Conservation (phyloP, 495 filamentous ascomycete genomes). For the Chaetomium fimeti region DNA sequence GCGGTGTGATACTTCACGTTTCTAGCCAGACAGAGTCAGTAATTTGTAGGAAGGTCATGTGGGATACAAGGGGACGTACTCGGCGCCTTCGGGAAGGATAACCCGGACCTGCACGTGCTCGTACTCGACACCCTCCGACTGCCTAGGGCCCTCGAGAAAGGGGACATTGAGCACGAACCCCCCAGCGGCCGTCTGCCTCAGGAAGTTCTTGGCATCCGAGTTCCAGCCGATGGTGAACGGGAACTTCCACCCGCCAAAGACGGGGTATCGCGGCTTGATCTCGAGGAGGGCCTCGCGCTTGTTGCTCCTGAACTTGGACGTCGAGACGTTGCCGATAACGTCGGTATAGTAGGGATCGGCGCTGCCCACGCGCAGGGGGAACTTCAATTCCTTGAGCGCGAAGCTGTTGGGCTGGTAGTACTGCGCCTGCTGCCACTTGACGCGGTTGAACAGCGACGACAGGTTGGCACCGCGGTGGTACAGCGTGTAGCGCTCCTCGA, state of each 20-base stretch:
- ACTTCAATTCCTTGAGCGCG: slow-evolving; percentile 77
- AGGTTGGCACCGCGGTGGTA: slow-evolving; percentile 83
- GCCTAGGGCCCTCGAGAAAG: slow-evolving; percentile 90
- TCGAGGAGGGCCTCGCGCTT: slow-evolving; percentile 78
- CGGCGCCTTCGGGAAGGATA: slow-evolving; percentile 86
- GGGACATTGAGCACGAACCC: slow-evolving; percentile 87
- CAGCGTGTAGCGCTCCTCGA: slow-evolving; percentile 90
- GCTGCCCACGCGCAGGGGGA: slow-evolving; percentile 75
- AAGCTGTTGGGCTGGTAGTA: slow-evolving; percentile 74
- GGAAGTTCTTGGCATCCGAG: slow-evolving; percentile 70
- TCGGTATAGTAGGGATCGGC: slow-evolving; percentile 90
- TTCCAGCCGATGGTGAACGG: slow-evolving; percentile 95
- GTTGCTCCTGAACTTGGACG: slow-evolving; percentile 79
- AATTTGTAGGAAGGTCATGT: not conserved
- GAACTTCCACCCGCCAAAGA: slow-evolving; percentile 98
- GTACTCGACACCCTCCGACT: slow-evolving; percentile 79
- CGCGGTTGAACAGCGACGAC: slow-evolving; percentile 78
- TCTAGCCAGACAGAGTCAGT: slow-evolving; percentile 39
- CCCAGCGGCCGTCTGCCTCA: slow-evolving; percentile 62
- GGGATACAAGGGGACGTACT: slow-evolving; percentile 55
- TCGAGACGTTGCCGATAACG: slow-evolving; percentile 95
- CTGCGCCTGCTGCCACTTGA: slow-evolving; percentile 71
- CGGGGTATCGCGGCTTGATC: slow-evolving; percentile 84
- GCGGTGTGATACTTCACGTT: slow-evolving; percentile 67
- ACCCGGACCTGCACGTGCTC: slow-evolving; percentile 76